Percentiles rank a stretch among this genome's conserved stretches.
Evolutionary conservation across 108 stramenopile genomes (phyloP).

Genomic region (Stephanodiscus triporus): DNA sequence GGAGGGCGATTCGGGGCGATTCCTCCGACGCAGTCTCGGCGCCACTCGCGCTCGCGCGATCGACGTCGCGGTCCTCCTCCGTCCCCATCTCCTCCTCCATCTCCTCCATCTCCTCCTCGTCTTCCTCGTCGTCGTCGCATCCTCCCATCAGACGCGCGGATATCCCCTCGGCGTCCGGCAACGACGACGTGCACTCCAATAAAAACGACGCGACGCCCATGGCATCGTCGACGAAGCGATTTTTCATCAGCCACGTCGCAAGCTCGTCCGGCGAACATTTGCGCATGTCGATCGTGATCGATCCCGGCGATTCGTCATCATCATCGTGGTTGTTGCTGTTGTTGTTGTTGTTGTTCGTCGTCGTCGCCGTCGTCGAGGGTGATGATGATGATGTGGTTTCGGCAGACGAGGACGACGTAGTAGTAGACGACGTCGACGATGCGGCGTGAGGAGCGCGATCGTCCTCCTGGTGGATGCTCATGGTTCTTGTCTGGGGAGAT

Average conservation of each 20-base stretch:
- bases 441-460: neutral
- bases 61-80: neutral
- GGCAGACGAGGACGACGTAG: no score
- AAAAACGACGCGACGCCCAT: constrained; percentile 45
- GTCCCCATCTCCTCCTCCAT: neutral
- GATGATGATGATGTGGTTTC: neutral
- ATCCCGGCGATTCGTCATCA: no score
- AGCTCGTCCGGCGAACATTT: constrained; percentile 37
- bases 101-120: neutral
- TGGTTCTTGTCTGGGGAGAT: no score
- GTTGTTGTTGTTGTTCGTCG: neutral
- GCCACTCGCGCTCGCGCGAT: neutral
- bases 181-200: constrained; percentile 32
- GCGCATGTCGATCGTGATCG: constrained; percentile 12
- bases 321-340: neutral
- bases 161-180: constrained; percentile 53
- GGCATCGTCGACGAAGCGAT: constrained; percentile 53
- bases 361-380: neutral
- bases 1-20: neutral
- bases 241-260: constrained; percentile 21
- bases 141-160: constrained; percentile 44
- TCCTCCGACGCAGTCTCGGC: neutral
- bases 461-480: neutral
- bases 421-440: no score
- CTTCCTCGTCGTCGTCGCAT: constrained; percentile 18